These are phyloP conservation scores for Clonostachys byssicola DNA, from an alignment of 2,329 filamentous ascomycete genomes.

Conservation along the genomic window DNA sequence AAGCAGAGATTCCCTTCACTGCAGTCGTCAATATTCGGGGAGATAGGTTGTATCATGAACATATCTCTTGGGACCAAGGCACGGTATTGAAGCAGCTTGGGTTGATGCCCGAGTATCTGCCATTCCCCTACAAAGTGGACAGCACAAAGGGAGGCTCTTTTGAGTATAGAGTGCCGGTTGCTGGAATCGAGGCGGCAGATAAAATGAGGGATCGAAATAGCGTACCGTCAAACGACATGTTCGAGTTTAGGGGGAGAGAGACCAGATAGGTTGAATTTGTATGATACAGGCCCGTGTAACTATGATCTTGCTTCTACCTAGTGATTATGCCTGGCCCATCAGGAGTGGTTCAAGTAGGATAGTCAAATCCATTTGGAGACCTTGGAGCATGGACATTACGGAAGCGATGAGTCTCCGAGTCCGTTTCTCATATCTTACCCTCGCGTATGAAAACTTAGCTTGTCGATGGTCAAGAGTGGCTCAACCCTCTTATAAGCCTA, in stretches of 20 bases:
- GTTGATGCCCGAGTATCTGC: conserved; percentile 53
- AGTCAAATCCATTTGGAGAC: too few species aligned
- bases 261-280: too few species aligned
- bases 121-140: conserved; percentile 45
- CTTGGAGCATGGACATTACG: too few species aligned
- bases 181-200: conserved; percentile 19
- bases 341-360: too few species aligned
- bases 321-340: too few species aligned
- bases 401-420: too few species aligned
- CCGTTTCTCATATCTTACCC: too few species aligned
- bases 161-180: conserved; percentile 23
- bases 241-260: conserved; percentile 2
- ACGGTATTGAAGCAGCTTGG: conserved; percentile 58
- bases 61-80: conserved; percentile 65
- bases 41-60: conserved; percentile 61
- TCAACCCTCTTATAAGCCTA: too few species aligned
- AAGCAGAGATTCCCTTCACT: conserved; percentile 55
- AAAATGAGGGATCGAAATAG: conserved; percentile 22
- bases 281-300: too few species aligned
- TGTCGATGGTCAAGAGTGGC: too few species aligned
- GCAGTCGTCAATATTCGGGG: conserved; percentile 60
- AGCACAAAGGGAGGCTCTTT: not conserved
- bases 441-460: too few species aligned
- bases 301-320: too few species aligned
- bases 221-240: conserved; percentile 23